Evolutionary conservation across 2,329 filamentous ascomycete species (phyloP), one percentile per base, ranked within the genome.

Genomic region (Trichophyton schoenleinii): DNA sequence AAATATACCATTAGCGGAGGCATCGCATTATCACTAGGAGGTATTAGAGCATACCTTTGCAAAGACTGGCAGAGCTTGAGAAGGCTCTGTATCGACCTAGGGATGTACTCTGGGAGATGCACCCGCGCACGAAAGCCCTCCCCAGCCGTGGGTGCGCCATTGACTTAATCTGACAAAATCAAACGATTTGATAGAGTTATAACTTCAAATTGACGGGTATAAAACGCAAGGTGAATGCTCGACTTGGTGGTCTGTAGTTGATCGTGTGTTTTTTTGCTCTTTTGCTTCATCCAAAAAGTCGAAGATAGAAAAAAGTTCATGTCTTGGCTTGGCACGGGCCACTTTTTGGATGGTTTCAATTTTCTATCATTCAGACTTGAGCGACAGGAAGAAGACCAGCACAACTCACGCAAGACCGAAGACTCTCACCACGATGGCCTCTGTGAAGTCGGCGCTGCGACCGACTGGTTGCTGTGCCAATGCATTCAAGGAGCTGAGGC

Each of bases 391-490:
- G 20, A 55, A 20, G 15, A 52, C 15, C 15, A 48, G 57, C 28
- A 34, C 20, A 41, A 41, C 25, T 36, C 18, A 28, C 44, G 22
- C 46, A 18, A n/a, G 42, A 2, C 7, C 22, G 22, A 58, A n/a
- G 34, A 38, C 34, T 18, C 57, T 15, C 57, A 36, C 28, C 28
- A 44, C 18, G 6, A 90, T 89, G 80, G 79, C 82, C 66, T 78
- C 82, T 66, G 75, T 81, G 63, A 70, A 80, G 70, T 75, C 82
- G 61, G 75, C 79, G 55, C 71, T 79, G 75, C 84, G 87, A 82
- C 87, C 87, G 64, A 74, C 88, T 70, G 83, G 83, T 79, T 86
- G 84, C 75, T 83, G 88, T 71, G 88, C 87, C 75, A 78, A 82
- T 34, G 76, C 83, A 42, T 70, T 89, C 67, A 79, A 85, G 65